phyloP scores from a whole-genome alignment of 495 filamentous ascomycete species.

The Parathielavia hyrcaniae region DNA sequence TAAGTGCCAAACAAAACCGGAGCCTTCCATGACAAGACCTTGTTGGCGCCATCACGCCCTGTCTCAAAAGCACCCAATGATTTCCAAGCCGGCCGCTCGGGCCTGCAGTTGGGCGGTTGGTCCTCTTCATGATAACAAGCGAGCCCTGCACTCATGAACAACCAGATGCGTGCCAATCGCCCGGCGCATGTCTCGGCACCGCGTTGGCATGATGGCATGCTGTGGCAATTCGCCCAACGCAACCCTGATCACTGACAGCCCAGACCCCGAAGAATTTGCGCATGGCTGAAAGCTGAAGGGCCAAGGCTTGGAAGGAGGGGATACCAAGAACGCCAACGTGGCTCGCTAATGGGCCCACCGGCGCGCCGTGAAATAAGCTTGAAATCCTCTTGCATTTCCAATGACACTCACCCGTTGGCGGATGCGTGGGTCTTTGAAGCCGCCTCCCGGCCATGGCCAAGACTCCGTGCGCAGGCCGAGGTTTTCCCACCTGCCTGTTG shows the following conservation, averaged over 20 bases:
- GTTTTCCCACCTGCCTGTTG: too few species aligned
- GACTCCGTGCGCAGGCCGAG: neutral
- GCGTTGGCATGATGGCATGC: neutral
- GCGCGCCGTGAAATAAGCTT: slow-evolving; percentile 33
- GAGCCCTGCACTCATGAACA: neutral
- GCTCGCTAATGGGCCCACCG: slow-evolving; percentile 15
- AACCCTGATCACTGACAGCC: too few species aligned
- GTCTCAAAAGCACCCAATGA: neutral
- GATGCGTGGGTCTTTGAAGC: slow-evolving; percentile 20
- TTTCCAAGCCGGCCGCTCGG: neutral
- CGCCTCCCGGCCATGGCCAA: slow-evolving; percentile 7
- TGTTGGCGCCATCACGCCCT: slow-evolving; percentile 7
- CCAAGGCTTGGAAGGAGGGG: slow-evolving; percentile 7
- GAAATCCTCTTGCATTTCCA: slow-evolving; percentile 30
- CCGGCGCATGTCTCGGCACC: neutral
- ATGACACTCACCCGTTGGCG: slow-evolving; percentile 26
- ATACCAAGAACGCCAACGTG: slow-evolving; percentile 18
- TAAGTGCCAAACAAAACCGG: slow-evolving; percentile 1
- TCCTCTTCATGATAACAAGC: neutral
- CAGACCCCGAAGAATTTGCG: neutral
- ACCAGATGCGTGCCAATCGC: neutral
- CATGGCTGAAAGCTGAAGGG: neutral
- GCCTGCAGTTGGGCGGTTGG: neutral
- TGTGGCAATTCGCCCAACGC: neutral
- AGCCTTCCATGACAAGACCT: neutral